These are phyloP conservation scores for Eucalyptus guilfoylei DNA, from an alignment of 345 rosid genomes.

Conservation along the genomic window DNA sequence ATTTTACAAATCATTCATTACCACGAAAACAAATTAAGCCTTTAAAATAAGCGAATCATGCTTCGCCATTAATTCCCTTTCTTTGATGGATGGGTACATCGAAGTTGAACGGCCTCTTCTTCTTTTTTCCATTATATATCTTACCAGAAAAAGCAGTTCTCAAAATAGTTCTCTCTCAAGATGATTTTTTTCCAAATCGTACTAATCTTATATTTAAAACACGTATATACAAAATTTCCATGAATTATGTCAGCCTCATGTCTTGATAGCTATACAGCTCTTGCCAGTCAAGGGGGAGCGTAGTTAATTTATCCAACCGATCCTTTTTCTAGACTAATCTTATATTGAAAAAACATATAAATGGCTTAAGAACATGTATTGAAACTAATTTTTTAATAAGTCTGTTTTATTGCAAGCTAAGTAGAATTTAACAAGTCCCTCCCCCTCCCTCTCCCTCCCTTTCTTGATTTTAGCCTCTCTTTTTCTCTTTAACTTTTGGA, in stretches of 20 bases:
- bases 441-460: no score
- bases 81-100: neutral
- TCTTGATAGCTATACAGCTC: no score
- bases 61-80: neutral
- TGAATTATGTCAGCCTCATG: accelerated
- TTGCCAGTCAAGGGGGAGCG: no score
- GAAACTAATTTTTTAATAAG: neutral
- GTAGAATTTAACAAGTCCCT: neutral
- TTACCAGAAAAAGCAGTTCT: neutral
- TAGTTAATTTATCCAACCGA: no score
- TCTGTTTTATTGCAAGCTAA: neutral
- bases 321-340: neutral
- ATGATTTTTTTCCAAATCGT: neutral
- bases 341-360: neutral
- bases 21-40: accelerated
- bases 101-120: neutral
- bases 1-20: neutral
- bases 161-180: neutral
- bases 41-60: neutral
- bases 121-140: neutral
- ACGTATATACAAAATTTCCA: neutral
- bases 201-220: neutral
- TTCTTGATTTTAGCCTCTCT: no score
- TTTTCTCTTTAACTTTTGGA: no score
- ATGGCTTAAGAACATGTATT: neutral